Percentiles rank a stretch among this genome's conserved stretches.
Evolutionary conservation across 768 basidiomycete species (phyloP).

Genomic region (Lentinula lateritia): DNA sequence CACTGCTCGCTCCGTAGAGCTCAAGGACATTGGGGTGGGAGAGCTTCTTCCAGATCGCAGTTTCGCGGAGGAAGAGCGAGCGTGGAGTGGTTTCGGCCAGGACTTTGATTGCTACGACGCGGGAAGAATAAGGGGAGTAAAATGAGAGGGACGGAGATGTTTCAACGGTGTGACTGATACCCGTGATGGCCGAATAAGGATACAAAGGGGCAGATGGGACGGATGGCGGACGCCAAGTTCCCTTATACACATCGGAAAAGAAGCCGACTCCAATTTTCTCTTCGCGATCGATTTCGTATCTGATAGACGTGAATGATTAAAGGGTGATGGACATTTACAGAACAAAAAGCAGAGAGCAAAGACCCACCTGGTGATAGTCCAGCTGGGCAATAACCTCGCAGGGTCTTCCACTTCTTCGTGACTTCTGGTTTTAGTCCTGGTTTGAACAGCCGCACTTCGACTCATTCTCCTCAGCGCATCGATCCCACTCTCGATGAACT

Average conservation of each 20-base stretch:
- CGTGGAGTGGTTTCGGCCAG: conserved; percentile 56
- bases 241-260: conserved; percentile 77
- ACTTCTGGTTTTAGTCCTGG: background rate
- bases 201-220: background rate
- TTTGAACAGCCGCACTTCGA: conserved; percentile 14
- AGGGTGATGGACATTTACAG: background rate
- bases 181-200: background rate
- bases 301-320: conserved; percentile 13
- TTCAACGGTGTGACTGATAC: background rate
- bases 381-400: conserved; percentile 43
- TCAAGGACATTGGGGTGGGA: conserved; percentile 66
- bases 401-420: conserved; percentile 17
- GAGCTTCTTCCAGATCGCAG: conserved; percentile 67
- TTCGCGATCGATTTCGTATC: conserved; percentile 72
- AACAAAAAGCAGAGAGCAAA: background rate
- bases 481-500: conserved; percentile 69
- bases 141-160: background rate
- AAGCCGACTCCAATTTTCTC: conserved; percentile 66
- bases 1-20: conserved; percentile 74
- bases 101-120: conserved; percentile 68
- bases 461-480: conserved; percentile 67
- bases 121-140: conserved; percentile 13
- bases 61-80: conserved; percentile 63
- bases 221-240: conserved; percentile 50
- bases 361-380: conserved; percentile 67